Percentiles rank a stretch among this genome's conserved stretches.
Conservation (phyloP, 2,329 filamentous ascomycete genomes). For the Trichoderma afroharzianum region DNA sequence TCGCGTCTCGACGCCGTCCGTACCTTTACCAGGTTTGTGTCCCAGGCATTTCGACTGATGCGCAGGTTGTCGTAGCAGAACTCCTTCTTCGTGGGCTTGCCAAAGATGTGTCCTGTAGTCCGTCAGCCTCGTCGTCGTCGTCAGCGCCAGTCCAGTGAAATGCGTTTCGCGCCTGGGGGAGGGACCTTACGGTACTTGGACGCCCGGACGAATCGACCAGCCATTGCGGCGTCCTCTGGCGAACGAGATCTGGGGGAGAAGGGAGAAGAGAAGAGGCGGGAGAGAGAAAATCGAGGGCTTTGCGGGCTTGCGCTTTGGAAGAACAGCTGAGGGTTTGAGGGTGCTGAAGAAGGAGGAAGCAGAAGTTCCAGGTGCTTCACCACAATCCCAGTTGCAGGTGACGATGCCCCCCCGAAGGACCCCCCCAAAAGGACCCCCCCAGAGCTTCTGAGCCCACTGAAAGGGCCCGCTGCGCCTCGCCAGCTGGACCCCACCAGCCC, state of each 20-base stretch:
- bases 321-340: conserved; percentile 7
- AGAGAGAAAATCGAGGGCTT: not conserved
- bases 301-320: not conserved
- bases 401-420: conserved; percentile 7
- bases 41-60: conserved; percentile 98
- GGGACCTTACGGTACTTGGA: conserved; percentile 64
- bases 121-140: conserved; percentile 24
- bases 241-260: conserved; percentile 19
- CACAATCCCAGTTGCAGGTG: conserved; percentile 10
- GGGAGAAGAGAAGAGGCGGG: not conserved
- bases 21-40: conserved; percentile 97
- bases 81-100: conserved; percentile 91
- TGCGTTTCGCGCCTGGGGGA: conserved; percentile 16
- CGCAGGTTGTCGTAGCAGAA: conserved; percentile 98
- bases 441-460: conserved; percentile 6
- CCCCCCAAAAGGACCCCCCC: not conserved
- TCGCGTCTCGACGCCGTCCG: conserved; percentile 26
- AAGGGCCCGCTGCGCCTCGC: conserved; percentile 17
- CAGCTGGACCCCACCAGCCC: conserved; percentile 1
- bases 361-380: not conserved
- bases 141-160: not conserved
- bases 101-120: conserved; percentile 87
- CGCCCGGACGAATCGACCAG: conserved; percentile 63
- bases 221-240: conserved; percentile 41
- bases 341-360: not conserved